Evolutionary conservation across 331 rosid species (phyloP).

Genomic region (Cucumis variabilis): DNA sequence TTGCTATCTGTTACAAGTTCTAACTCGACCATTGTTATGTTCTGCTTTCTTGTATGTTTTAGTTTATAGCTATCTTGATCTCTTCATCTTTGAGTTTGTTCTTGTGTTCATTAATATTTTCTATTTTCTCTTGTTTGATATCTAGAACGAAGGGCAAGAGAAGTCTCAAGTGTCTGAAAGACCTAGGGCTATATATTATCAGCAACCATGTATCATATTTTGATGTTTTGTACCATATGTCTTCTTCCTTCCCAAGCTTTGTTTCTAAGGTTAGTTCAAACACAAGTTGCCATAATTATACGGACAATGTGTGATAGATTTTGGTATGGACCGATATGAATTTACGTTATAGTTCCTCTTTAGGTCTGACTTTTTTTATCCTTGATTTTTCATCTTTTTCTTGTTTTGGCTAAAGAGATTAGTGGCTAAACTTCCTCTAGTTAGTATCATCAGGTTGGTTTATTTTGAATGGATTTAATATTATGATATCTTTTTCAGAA

Average conservation of each 20-base stretch:
- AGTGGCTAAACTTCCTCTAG: constrained; percentile 88
- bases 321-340: not conserved
- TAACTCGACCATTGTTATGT: not conserved
- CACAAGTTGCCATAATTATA: not conserved
- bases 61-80: not conserved
- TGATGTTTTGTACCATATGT: constrained; percentile 95
- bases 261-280: constrained; percentile 88
- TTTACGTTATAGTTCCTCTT: constrained; percentile 31
- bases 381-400: constrained; percentile 25
- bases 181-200: constrained; percentile 86
- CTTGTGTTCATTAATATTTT: not conserved
- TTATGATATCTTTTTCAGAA: not conserved
- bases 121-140: not conserved
- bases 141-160: constrained; percentile 44
- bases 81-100: not conserved
- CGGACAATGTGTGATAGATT: not conserved
- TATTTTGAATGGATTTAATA: not conserved
- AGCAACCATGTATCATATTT: constrained; percentile 91
- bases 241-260: constrained; percentile 89
- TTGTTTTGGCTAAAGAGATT: constrained; percentile 77
- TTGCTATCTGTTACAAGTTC: not conserved
- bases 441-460: constrained; percentile 90
- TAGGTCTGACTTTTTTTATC: constrained; percentile 41
- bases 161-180: constrained; percentile 60
- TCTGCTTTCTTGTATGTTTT: not conserved